phyloP scores from a whole-genome alignment of 306 rosid genomes.

The Cyclanthera cordifolia region DNA sequence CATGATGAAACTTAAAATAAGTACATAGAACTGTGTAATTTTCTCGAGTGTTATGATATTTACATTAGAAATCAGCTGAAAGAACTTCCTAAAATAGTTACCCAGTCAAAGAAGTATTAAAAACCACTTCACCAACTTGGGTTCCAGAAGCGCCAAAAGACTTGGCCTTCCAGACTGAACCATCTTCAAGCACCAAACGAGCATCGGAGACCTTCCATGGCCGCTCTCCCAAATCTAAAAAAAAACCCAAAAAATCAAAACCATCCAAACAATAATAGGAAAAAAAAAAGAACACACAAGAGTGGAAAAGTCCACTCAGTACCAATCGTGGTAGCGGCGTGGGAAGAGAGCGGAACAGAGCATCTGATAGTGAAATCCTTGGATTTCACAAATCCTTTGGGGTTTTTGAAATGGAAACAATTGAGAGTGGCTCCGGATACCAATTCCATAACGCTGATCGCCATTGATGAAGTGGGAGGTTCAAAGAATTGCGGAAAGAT shows the following conservation, averaged over 20 bases:
- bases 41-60: no score
- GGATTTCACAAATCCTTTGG: constrained; percentile 7
- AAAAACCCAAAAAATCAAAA: neutral
- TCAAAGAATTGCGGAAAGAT: neutral
- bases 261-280: neutral
- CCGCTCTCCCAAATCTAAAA: constrained; percentile 47
- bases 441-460: constrained; percentile 29
- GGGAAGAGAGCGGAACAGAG: constrained; percentile 19
- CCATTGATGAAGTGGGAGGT: constrained; percentile 16
- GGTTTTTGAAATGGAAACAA: constrained; percentile 15
- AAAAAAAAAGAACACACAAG: neutral
- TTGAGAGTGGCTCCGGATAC: constrained; percentile 15
- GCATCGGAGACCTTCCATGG: constrained; percentile 94
- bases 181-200: constrained; percentile 82
- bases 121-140: constrained; percentile 96
- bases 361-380: constrained; percentile 32
- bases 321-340: constrained; percentile 13
- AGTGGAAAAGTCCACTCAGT: neutral
- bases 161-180: constrained; percentile 93
- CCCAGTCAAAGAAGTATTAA: constrained; percentile 90
- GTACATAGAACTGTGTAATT: neutral
- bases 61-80: no score
- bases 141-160: constrained; percentile 92
- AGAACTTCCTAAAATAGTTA: constrained; percentile 14
- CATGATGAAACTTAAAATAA: neutral